phyloP scores from a whole-genome alignment of 2,329 filamentous ascomycete species.

The Penicillium decumbens region DNA sequence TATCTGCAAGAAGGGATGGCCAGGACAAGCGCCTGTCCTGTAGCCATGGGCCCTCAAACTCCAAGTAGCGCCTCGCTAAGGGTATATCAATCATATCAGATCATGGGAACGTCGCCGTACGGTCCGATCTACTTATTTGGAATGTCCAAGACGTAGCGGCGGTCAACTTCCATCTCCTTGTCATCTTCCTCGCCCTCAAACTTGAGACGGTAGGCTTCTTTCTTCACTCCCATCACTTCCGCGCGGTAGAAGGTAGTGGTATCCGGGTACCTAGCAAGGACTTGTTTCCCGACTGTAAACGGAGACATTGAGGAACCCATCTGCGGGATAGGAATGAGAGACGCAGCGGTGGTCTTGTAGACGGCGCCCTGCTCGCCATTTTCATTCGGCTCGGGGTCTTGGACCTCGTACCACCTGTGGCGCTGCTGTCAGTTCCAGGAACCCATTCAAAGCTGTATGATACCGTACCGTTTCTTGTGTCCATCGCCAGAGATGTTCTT shows the following conservation, averaged over 20 bases:
- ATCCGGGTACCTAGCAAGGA: slow-evolving; percentile 74
- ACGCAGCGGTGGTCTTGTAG: slow-evolving; percentile 67
- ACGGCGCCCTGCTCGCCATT: slow-evolving; percentile 56
- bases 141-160: slow-evolving; percentile 72
- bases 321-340: slow-evolving; percentile 71
- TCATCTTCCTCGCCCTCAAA: slow-evolving; percentile 75
- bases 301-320: slow-evolving; percentile 57
- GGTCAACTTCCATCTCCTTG: slow-evolving; percentile 69
- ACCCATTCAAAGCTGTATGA: slow-evolving; percentile 1
- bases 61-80: slow-evolving; percentile 26
- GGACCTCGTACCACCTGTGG: slow-evolving; percentile 61
- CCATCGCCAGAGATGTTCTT: slow-evolving; percentile 70
- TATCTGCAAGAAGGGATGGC: slow-evolving; percentile 3
- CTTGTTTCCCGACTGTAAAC: slow-evolving; percentile 61
- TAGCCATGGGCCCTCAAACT: slow-evolving; percentile 10
- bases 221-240: slow-evolving; percentile 67
- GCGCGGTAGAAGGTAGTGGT: slow-evolving; percentile 84
- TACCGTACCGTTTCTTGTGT: slow-evolving; percentile 56
- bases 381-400: slow-evolving; percentile 72
- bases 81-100: slow-evolving; percentile 27
- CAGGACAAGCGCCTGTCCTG: neutral
- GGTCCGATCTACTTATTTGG: slow-evolving; percentile 41
- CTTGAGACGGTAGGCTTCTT: slow-evolving; percentile 53
- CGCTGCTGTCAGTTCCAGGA: slow-evolving; percentile 10
- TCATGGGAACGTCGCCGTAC: slow-evolving; percentile 10